phyloP scores from a whole-genome alignment of 2,329 filamentous ascomycete species.

The Fusarium decemcellulare region DNA sequence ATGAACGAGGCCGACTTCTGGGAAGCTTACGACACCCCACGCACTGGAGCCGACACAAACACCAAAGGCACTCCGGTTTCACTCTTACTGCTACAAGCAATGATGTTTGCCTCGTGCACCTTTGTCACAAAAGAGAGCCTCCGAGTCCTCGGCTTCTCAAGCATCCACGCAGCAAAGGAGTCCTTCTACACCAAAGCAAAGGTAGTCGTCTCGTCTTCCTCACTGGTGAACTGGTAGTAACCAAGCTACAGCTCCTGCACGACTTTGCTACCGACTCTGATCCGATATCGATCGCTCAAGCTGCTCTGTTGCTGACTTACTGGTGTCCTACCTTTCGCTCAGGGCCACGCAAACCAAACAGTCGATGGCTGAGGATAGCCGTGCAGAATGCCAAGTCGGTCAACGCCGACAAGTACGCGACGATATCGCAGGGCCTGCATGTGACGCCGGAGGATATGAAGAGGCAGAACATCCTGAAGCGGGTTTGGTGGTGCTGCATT shows the following conservation, averaged over 20 bases:
- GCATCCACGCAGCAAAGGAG: constrained; percentile 34
- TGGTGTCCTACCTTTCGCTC: constrained; percentile 39
- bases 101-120: constrained; percentile 42
- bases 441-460: constrained; percentile 21
- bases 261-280: constrained; percentile 38
- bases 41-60: not conserved
- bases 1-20: constrained; percentile 39
- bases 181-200: constrained; percentile 41
- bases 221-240: not conserved
- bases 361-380: constrained; percentile 33
- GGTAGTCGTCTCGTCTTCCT: not conserved
- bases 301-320: constrained; percentile 33
- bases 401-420: constrained; percentile 29
- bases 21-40: constrained; percentile 24
- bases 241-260: constrained; percentile 26
- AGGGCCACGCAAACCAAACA: constrained; percentile 30
- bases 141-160: constrained; percentile 30
- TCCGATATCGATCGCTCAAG: constrained; percentile 36
- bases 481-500: constrained; percentile 40
- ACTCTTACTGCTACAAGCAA: constrained; percentile 33
- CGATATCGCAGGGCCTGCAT: not conserved
- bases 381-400: constrained; percentile 32
- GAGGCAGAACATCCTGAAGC: constrained; percentile 27
- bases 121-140: constrained; percentile 33
- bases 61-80: constrained; percentile 27